phyloP scores from a whole-genome alignment of 75 land plant species.

The Sequoiadendron giganteum region DNA sequence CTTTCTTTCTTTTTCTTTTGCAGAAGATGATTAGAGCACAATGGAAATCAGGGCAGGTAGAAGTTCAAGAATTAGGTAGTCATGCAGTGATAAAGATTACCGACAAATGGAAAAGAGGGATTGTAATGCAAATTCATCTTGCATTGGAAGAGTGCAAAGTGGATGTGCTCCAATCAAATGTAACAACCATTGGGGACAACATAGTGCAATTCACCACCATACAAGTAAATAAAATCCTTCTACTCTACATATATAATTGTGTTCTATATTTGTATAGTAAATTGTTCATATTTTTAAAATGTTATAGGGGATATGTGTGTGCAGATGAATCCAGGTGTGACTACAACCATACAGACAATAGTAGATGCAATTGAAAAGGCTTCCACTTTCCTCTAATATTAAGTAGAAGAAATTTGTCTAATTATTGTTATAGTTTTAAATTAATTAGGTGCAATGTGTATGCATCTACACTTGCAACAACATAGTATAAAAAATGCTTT shows the following conservation, averaged over 20 bases:
- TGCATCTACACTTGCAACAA: too few relatives aligned
- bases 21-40: not conserved
- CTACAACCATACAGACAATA: not conserved
- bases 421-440: too few relatives aligned
- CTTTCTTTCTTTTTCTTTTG: not conserved
- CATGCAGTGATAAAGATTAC: slow-evolving; percentile 42
- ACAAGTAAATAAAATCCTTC: slow-evolving; percentile 21
- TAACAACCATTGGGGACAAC: slow-evolving; percentile 35
- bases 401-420: too few relatives aligned
- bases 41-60: slow-evolving; percentile 22
- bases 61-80: slow-evolving; percentile 29
- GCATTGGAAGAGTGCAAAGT: slow-evolving; percentile 51
- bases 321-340: not conserved
- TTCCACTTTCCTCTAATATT: not conserved
- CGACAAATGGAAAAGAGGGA: slow-evolving; percentile 14
- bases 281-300: not conserved
- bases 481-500: too few relatives aligned
- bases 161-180: slow-evolving; percentile 45
- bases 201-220: slow-evolving; percentile 39
- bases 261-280: not conserved
- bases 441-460: too few relatives aligned
- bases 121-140: slow-evolving; percentile 29
- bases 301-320: not conserved
- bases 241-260: not conserved
- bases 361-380: not conserved